Base-by-base conservation (phyloP, 495 filamentous ascomycete genomes). In the Penicillium chermesinum region DNA sequence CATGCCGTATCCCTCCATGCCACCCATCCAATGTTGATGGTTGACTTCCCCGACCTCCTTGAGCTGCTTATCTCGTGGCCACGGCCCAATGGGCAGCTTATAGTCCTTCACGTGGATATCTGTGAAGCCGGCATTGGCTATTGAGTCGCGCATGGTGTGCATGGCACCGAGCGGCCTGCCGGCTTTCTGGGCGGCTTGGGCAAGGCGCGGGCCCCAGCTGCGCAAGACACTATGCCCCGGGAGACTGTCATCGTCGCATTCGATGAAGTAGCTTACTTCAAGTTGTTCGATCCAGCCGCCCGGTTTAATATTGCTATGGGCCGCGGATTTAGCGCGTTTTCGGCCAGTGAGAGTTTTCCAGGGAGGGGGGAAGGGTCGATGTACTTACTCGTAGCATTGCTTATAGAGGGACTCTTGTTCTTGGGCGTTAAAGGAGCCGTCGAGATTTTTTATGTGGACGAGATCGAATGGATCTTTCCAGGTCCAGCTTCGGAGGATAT, bases 281-380 rank as follows among this genome's bases (percentile, higher is more conserved):
- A 78, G 65, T 41, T 77, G 57, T 45, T 82, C 79, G 25, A 80
- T 57, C 61, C 72, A 80, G 19, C 72, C 78, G 39, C 77, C 77
- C 0, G 78, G 42, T 27, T 46, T n/a, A 3, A 46, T 16, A 25
- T 44, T 17, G 50, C 21, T 50, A 30, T 25, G 10, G 10, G 32
- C 0, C 2, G 7, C 13, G 32, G 32, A 12, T 19, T 36, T n/a
- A n/a, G n/a, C n/a, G n/a, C n/a, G 13, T 14, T n/a, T 37, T 17
- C 35, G 5, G 8, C 25, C 16, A 25, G 10, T 38, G 25, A 7
- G 41, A 33, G 10, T 9, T 12, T 3, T 32, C 8, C 7, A 14
- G 25, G 18, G 20, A 1, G 25, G 6, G 16, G 12, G 3, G 14
- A 10, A 17, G 9, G 18, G 15, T 17, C 7, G 5, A 3, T 8